Base-by-base conservation (phyloP, 2,329 filamentous ascomycete genomes). In the Cercospora zeae-maydis region DNA sequence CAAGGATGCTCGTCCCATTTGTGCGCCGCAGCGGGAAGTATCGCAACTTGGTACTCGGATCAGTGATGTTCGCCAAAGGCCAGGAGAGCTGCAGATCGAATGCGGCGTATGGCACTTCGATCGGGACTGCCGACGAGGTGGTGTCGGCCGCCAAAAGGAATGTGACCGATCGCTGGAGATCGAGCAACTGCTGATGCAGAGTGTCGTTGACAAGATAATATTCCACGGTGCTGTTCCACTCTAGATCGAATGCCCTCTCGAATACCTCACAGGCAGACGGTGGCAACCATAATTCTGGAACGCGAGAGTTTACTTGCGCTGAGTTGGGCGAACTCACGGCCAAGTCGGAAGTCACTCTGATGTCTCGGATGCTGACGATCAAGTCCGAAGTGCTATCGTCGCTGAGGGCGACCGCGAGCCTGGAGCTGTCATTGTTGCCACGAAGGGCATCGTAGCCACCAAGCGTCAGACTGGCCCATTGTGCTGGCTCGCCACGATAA, bases 381-480 rank as follows among this genome's bases (percentile, higher is more conserved):
- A 74, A 60, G 47, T 72, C 67, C 3, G 70, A 63, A 8, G 65
- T 61, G 31, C 64, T 62, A 36, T 71, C 67, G 11, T 51, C 30
- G n/a, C 58, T 63, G 73, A 78, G 61, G 61, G 70, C 42, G 71
- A 78, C 74, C 24, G 66, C 63, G 1, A 72, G 63, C 8, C 67
- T 61, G 34, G 72, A 70, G 1, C 81, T 76, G 31, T 83, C 77
- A 70, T 59, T 21, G 61, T 70, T 51, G 61, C 77, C 75, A 7
- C 77, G 74, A 1, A 73, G 73, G 16, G 70, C 66, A 63, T 80
- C 78, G 62, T 77, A 80, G 2, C 78, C 78, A 9, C 78, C 78
- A 3, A 81, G 62, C 0, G 76, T 73, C 31, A 67, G 21, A 16
- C 56, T 62, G n/a, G 13, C 64, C 58, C 57, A 64, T 2, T 47